Conservation (phyloP, 495 filamentous ascomycete genomes). For the Hypomontagnella submonticulosa region DNA sequence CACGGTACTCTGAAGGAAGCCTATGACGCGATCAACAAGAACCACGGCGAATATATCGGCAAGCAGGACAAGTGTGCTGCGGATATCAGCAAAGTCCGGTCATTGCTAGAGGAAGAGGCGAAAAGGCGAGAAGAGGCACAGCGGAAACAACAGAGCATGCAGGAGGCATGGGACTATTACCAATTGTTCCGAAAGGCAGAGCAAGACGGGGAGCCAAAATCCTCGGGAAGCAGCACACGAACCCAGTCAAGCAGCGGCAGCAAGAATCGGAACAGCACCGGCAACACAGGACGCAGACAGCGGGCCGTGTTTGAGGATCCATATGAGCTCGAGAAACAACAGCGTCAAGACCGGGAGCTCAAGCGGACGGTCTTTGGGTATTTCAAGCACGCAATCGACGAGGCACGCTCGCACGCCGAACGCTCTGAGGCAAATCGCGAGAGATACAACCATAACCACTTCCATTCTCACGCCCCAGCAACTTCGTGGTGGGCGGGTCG, state of each 20-base stretch:
- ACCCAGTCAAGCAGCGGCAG: conserved; percentile 11
- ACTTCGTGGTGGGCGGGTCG: conserved; percentile 21
- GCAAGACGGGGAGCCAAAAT: conserved; percentile 25
- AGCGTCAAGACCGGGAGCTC: conserved; percentile 8
- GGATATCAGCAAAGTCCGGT: conserved; percentile 38
- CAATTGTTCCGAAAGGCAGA: conserved; percentile 36
- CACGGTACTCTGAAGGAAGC: conserved; percentile 35
- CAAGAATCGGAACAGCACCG: conserved; percentile 10
- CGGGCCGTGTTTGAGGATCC: conserved; percentile 11
- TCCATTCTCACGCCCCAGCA: conserved; percentile 13
- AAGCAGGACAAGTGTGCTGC: conserved; percentile 43
- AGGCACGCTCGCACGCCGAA: conserved; percentile 9
- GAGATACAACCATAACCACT: conserved; percentile 18
- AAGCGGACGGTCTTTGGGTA: conserved; percentile 12
- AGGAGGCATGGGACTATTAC: conserved; percentile 40
- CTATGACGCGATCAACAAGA: conserved; percentile 36
- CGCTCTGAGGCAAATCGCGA: conserved; percentile 14
- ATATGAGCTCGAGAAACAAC: conserved; percentile 20
- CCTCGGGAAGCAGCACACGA: conserved; percentile 28
- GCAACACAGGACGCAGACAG: conserved; percentile 10
- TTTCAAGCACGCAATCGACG: conserved; percentile 12
- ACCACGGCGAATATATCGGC: conserved; percentile 28
- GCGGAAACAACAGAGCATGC: conserved; percentile 34
- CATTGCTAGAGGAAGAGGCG: conserved; percentile 42
- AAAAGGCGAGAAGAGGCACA: conserved; percentile 38